Percentiles rank a stretch among this genome's conserved stretches.
Conservation (phyloP, 345 rosid species). For the Clarkia xantiana region DNA sequence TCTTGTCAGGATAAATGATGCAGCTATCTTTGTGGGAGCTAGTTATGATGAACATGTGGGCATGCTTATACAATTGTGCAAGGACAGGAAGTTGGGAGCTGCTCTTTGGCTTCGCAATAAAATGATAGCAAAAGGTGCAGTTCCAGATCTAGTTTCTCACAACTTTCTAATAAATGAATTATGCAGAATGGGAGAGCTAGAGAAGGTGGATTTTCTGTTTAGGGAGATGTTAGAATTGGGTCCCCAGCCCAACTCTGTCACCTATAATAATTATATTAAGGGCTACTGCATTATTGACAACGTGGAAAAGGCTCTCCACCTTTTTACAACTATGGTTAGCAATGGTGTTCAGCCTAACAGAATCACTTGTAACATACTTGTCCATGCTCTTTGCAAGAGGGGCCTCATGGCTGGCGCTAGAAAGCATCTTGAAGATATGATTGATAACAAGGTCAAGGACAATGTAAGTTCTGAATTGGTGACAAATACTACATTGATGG, state of each 20-base stretch:
- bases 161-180: slow-evolving; percentile 52
- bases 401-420: slow-evolving; percentile 36
- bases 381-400: slow-evolving; percentile 47
- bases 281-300: slow-evolving; percentile 41
- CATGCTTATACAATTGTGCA: slow-evolving; percentile 37
- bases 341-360: slow-evolving; percentile 42
- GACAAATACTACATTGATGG: slow-evolving; percentile 57
- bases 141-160: slow-evolving; percentile 50
- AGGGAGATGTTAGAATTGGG: slow-evolving; percentile 59
- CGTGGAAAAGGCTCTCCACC: slow-evolving; percentile 40
- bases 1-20: slow-evolving; percentile 11
- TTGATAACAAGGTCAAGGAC: slow-evolving; percentile 21
- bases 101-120: slow-evolving; percentile 49
- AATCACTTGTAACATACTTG: slow-evolving; percentile 48
- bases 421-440: slow-evolving; percentile 32
- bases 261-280: slow-evolving; percentile 45
- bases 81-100: slow-evolving; percentile 47
- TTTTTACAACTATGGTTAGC: slow-evolving; percentile 33
- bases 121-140: slow-evolving; percentile 31
- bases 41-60: slow-evolving; percentile 16
- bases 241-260: slow-evolving; percentile 45
- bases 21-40: slow-evolving; percentile 9
- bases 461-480: slow-evolving; percentile 24
- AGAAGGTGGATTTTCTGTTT: slow-evolving; percentile 40
- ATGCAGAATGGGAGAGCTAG: slow-evolving; percentile 35